Evolutionary conservation across 352 stramenopile species (phyloP), one percentile per base, ranked within the genome.

Genomic region (Pelagophyceae sp.): DNA sequence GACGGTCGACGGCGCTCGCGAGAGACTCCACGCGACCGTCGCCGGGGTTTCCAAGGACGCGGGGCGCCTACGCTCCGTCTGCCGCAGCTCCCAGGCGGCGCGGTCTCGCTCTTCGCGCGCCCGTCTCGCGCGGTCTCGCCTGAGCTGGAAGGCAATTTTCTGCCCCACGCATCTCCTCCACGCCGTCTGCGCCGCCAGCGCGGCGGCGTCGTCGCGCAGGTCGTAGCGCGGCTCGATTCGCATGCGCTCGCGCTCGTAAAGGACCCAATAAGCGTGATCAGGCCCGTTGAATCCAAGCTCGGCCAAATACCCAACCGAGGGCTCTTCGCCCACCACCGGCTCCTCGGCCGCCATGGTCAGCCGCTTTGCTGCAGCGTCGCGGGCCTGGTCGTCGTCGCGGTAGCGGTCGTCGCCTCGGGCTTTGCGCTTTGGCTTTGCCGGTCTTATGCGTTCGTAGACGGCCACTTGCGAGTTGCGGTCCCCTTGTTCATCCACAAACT

Each of bases 321-420:
- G 35, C 45, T 54, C 45, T 54, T 54, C 23, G 45, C 11, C 45
- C 45, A 54, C 45, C 45, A 54, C 45, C 45, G 45, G 11, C 45
- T 54, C 45, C 11, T 54, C 23, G 11, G 45, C 11, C 23, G 11
- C 45, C 45, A 54, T 11, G 11, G 45, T 11, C 11, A 54, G 45
- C 45, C 23, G 45, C 23, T 54, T 54, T n/a, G n/a, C n/a, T n/a
- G n/a, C n/a, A n/a, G n/a, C n/a, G 35, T 72, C 29, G 6, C 63
- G 63, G 5, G 6, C n/a, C 63, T 72, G 31, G 63, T 72, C 63
- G 35, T 38, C 63, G 35, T 72, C 63, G 6, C 63, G 63, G 35
- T 45, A 72, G 5, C 35, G 29, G 29, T n/a, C 31, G 63, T 72
- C 58, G 58, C 20, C n/a, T n/a, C n/a, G n/a, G n/a, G n/a, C n/a